phyloP scores from a whole-genome alignment of 345 rosid species.

The Rhizophora mangle region DNA sequence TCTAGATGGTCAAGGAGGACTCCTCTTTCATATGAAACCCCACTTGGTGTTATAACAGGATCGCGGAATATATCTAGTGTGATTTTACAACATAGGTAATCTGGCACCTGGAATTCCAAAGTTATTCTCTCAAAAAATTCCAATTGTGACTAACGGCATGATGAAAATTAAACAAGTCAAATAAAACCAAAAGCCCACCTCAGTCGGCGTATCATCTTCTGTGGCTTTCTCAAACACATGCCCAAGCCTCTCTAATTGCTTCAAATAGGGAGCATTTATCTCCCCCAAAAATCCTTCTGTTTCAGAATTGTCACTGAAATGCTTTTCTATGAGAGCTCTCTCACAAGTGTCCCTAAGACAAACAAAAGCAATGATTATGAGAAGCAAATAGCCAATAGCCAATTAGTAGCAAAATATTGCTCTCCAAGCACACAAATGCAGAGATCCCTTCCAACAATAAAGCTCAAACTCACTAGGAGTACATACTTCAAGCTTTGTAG shows the following conservation, averaged over 20 bases:
- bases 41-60: conserved; percentile 89
- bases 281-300: conserved; percentile 57
- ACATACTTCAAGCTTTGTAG: conserved; percentile 82
- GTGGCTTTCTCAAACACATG: conserved; percentile 61
- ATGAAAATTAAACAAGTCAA: too few species aligned
- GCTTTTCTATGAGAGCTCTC: conserved; percentile 65
- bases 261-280: conserved; percentile 26
- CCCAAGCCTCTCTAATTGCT: conserved; percentile 48
- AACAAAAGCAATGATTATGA: conserved; percentile 16
- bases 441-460: background rate
- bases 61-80: conserved; percentile 84
- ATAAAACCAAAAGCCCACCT: conserved; percentile 37
- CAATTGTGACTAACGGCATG: background rate
- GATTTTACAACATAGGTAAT: conserved; percentile 77
- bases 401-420: background rate
- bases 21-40: conserved; percentile 83
- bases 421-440: background rate
- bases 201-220: conserved; percentile 61
- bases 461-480: conserved; percentile 31
- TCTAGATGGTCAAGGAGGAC: conserved; percentile 78
- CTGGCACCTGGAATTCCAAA: conserved; percentile 67
- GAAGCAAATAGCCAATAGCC: background rate
- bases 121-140: background rate
- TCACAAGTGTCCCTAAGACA: conserved; percentile 72
- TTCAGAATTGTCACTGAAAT: conserved; percentile 45